phyloP scores from a whole-genome alignment of 805 yeast genomes.

The Pichia membranifaciens region DNA sequence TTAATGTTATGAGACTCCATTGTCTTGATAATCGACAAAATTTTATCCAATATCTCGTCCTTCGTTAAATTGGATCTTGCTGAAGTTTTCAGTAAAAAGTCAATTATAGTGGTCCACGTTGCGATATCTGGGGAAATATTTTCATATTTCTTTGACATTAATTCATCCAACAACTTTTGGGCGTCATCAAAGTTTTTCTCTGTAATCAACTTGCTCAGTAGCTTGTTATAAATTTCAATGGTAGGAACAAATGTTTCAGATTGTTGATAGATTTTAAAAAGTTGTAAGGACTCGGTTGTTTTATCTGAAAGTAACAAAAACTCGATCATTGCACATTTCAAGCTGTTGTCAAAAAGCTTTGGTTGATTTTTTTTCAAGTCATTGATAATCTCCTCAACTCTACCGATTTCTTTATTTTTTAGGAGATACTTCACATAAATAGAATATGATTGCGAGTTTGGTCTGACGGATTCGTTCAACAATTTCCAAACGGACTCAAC shows the following conservation, averaged over 20 bases:
- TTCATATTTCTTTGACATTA: slow-evolving; percentile 28
- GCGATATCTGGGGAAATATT: slow-evolving; percentile 51
- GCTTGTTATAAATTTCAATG: slow-evolving; percentile 45
- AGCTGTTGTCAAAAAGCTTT: slow-evolving; percentile 32
- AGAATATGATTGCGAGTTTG: slow-evolving; percentile 45
- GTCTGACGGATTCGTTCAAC: slow-evolving; percentile 28
- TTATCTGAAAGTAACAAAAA: slow-evolving; percentile 38
- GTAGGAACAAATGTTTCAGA: slow-evolving; percentile 36
- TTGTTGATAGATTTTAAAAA: slow-evolving; percentile 22
- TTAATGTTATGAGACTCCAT: slow-evolving; percentile 35
- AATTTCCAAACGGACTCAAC: slow-evolving; percentile 34
- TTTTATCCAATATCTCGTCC: slow-evolving; percentile 28
- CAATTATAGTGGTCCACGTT: slow-evolving; percentile 56
- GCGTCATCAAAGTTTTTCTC: slow-evolving; percentile 39
- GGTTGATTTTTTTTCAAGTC: slow-evolving; percentile 30
- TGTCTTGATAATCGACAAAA: slow-evolving; percentile 27
- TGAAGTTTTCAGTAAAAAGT: slow-evolving; percentile 46
- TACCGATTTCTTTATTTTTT: slow-evolving; percentile 34
- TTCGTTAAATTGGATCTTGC: slow-evolving; percentile 37
- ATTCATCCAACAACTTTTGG: slow-evolving; percentile 41
- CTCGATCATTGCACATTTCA: slow-evolving; percentile 40
- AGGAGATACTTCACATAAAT: slow-evolving; percentile 44
- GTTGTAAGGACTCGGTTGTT: slow-evolving; percentile 36
- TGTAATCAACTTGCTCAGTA: slow-evolving; percentile 39
- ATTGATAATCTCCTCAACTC: slow-evolving; percentile 36